Evolutionary conservation across 2,329 filamentous ascomycete genomes (phyloP).

Genomic region (Incumbomyces lentus): DNA sequence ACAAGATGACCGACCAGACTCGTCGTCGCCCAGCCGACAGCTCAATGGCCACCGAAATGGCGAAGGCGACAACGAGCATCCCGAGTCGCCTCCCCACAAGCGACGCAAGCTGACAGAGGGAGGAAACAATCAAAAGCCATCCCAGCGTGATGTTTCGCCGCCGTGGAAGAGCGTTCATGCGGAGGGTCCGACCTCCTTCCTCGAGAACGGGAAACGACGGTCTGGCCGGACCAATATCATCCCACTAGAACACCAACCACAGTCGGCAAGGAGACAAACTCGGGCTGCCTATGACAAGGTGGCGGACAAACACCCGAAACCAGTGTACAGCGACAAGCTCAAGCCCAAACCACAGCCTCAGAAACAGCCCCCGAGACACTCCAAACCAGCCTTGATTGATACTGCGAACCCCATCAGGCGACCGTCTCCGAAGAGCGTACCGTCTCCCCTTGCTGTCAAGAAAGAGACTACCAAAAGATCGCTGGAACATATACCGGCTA

Average conservation of each 20-base stretch:
- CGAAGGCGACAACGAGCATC: slow-evolving; percentile 19
- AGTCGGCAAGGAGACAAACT: slow-evolving; percentile 38
- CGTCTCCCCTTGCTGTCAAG: background rate
- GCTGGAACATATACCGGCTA: background rate
- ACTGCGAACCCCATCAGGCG: slow-evolving; percentile 5
- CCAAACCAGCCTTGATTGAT: background rate
- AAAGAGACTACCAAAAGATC: background rate
- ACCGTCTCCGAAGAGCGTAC: slow-evolving; percentile 3
- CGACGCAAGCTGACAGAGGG: slow-evolving; percentile 33
- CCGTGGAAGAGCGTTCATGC: slow-evolving; percentile 84
- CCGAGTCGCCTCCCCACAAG: slow-evolving; percentile 34
- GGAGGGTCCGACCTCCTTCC: slow-evolving; percentile 79
- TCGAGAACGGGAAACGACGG: slow-evolving; percentile 51
- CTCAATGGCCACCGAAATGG: background rate
- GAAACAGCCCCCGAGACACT: slow-evolving; percentile 8
- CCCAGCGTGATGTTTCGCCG: slow-evolving; percentile 52
- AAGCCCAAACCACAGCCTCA: slow-evolving; percentile 12
- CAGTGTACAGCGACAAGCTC: slow-evolving; percentile 21
- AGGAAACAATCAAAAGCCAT: slow-evolving; percentile 27
- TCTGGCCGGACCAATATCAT: slow-evolving; percentile 48
- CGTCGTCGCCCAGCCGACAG: background rate
- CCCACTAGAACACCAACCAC: slow-evolving; percentile 38
- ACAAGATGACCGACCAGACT: slow-evolving; percentile 11
- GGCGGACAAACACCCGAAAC: slow-evolving; percentile 15
- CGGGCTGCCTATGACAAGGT: slow-evolving; percentile 28